phyloP scores from a whole-genome alignment of 371 early-diverging fungal genomes.

The Syncephalastrum monosporum region DNA sequence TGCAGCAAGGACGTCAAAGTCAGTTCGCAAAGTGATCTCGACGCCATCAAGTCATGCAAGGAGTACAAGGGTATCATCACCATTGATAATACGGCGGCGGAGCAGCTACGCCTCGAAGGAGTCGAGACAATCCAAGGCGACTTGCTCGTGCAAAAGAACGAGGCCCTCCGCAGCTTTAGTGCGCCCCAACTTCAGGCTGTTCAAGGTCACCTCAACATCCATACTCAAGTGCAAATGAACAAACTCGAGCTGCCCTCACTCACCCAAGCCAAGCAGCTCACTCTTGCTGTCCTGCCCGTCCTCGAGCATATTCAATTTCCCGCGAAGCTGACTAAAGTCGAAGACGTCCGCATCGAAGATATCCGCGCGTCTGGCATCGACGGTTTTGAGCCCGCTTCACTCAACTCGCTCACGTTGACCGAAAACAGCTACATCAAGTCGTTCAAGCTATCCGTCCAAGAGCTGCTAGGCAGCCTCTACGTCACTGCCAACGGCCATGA shows the following conservation, averaged over 20 bases:
- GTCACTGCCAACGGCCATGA: conserved; percentile 45
- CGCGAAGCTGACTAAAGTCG: conserved; percentile 38
- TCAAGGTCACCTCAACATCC: conserved; percentile 42
- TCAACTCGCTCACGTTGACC: conserved; percentile 40
- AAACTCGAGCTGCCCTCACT: conserved; percentile 42
- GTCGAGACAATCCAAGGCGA: conserved; percentile 45
- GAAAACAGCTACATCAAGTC: conserved; percentile 50
- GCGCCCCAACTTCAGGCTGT: conserved; percentile 46
- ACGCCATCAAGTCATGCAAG: conserved; percentile 42
- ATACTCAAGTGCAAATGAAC: conserved; percentile 45
- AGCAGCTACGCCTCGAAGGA: conserved; percentile 29
- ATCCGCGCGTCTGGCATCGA: conserved; percentile 42
- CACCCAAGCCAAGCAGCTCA: conserved; percentile 31
- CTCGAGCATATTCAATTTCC: conserved; percentile 47
- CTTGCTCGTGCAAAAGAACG: conserved; percentile 39
- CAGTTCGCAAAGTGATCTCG: conserved; percentile 45
- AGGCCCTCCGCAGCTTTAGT: conserved; percentile 32
- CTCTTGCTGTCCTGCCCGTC: conserved; percentile 43
- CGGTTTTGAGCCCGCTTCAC: conserved; percentile 36
- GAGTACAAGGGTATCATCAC: conserved; percentile 45
- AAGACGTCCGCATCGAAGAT: conserved; percentile 41
- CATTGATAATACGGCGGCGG: conserved; percentile 24
- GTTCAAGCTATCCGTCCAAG: conserved; percentile 44
- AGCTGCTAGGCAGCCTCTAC: conserved; percentile 37
- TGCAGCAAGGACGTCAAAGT: conserved; percentile 31